These are phyloP conservation scores for Calonectria honghensis DNA, from an alignment of 2,329 filamentous ascomycete genomes.

Conservation along the genomic window DNA sequence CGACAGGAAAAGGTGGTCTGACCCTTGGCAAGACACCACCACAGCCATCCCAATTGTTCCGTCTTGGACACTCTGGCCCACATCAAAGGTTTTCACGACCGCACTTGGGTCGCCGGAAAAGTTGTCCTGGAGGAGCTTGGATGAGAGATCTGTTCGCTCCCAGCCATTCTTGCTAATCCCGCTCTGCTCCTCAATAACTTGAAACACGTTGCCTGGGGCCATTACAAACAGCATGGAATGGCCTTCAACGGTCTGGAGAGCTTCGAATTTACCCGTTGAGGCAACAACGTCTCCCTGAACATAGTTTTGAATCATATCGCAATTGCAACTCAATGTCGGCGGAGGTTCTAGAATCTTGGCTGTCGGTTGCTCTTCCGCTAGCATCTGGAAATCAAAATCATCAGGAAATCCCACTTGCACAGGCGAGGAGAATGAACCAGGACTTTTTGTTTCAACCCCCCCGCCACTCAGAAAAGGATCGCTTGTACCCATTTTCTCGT, in stretches of 20 bases:
- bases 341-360: no score
- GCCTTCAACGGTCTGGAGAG: constrained; percentile 29
- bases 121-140: neutral
- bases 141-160: constrained; percentile 3
- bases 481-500: no score
- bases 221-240: constrained; percentile 31
- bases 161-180: constrained; percentile 16
- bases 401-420: no score
- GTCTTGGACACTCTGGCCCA: neutral
- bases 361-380: no score
- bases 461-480: no score
- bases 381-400: no score
- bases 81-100: constrained; percentile 20
- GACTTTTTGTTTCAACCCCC: no score
- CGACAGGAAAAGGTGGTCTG: neutral
- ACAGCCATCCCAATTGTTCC: neutral
- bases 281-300: constrained; percentile 31
- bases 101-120: constrained; percentile 3
- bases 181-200: constrained; percentile 30
- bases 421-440: no score
- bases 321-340: neutral
- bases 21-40: neutral
- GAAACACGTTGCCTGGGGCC: neutral
- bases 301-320: constrained; percentile 34
- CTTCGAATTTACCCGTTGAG: constrained; percentile 31